A percentile compares a stretch with the other conserved stretches of the same genome.
These are phyloP conservation scores for Geranomyces michiganensis DNA, from an alignment of 192 early-diverging fungal species.

Conservation along the genomic window DNA sequence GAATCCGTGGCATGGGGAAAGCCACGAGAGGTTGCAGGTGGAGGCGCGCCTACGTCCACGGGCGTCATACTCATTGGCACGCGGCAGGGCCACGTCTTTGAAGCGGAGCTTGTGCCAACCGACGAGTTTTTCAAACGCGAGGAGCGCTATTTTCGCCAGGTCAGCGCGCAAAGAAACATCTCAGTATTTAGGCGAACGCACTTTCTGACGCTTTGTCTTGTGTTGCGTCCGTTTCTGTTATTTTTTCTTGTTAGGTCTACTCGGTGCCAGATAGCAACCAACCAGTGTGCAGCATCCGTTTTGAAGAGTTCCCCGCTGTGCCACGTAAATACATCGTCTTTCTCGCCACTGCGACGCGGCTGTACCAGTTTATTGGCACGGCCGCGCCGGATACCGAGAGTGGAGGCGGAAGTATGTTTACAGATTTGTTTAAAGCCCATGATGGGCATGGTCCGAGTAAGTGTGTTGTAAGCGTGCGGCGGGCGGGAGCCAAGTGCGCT, in stretches of 20 bases:
- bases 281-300: constrained; percentile 79
- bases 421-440: constrained; percentile 71
- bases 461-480: too few relatives aligned
- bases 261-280: constrained; percentile 66
- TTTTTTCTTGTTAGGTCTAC: constrained; percentile 54
- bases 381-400: constrained; percentile 45
- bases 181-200: not conserved
- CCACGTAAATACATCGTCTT: constrained; percentile 79
- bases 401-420: constrained; percentile 71
- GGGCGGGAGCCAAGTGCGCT: too few relatives aligned
- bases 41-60: constrained; percentile 70
- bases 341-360: constrained; percentile 77
- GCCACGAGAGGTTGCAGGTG: constrained; percentile 40
- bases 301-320: constrained; percentile 77
- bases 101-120: constrained; percentile 84
- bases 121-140: constrained; percentile 85
- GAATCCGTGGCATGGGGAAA: constrained; percentile 93
- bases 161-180: constrained; percentile 34
- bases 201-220: too few relatives aligned
- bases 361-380: constrained; percentile 89
- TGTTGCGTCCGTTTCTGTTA: constrained; percentile 18
- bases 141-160: constrained; percentile 75
- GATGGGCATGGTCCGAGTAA: constrained; percentile 66
- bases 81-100: constrained; percentile 84
- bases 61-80: constrained; percentile 81